Base-by-base conservation (phyloP, 805 yeast genomes). In the Zygosaccharomyces kombuchaensis region DNA sequence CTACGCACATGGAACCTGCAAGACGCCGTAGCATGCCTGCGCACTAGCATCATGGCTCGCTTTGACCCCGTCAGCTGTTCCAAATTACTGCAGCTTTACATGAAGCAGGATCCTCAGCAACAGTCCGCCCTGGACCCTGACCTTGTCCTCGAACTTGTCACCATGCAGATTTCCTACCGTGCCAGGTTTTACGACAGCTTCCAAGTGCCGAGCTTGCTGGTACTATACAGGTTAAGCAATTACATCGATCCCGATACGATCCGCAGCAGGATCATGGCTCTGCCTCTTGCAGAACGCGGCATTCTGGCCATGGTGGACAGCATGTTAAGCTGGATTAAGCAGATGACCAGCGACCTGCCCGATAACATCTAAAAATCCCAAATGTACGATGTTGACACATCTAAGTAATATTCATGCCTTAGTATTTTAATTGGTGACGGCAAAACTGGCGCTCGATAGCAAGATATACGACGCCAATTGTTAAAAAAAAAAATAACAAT, bases 151-250 rank as follows among this genome's bases (percentile, higher is more conserved):
- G 69, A 68, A 23, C 47, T 74, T 3, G 56, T 80, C 29, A 67
- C 78, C 48, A 75, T 75, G 51, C 64, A 76, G 25, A 67, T 81
- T 17, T 75, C 86, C 45, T 85, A 84, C 76, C 75, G 80, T 48
- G 64, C 76, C 30, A 69, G 90, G 36, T 85, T 82, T 75, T 84
- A 83, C 57, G 81, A 76, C 53, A 79, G 73, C 48, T 76, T 68
- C 68, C 80, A 59, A 55, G 57, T 66, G 27, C 68, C 61, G 41
- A 73, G 73, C 46, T 60, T 69, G 7, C 66, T 73, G 14, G 72
- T 78, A 4, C 55, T 84, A 41, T 62, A 66, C 43, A 72, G 73
- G 47, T 55, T 75, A 16, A 60, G 52, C 21, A 39, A 46, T 4
- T 36, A 41, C 10, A 41, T 55, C 9, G 66, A 61, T 2, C 44